phyloP scores from a whole-genome alignment of 2,329 filamentous ascomycete species.

The Pestalotiopsis sp. region DNA sequence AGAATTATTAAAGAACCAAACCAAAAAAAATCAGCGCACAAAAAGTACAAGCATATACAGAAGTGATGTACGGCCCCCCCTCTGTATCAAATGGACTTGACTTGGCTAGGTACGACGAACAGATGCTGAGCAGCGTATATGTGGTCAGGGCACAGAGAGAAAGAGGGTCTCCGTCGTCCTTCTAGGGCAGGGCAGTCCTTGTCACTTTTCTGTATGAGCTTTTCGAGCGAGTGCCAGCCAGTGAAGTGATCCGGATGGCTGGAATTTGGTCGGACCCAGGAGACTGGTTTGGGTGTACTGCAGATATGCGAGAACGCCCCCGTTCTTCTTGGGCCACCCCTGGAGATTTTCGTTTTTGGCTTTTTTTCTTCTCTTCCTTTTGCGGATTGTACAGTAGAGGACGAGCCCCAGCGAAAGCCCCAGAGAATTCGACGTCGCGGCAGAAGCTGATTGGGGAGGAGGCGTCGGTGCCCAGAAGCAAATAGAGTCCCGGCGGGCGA shows the following conservation, averaged over 20 bases:
- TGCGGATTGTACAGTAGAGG: neutral
- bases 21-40: neutral
- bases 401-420: neutral
- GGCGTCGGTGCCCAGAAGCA: neutral
- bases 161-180: neutral
- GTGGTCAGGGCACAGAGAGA: neutral
- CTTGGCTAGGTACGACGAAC: neutral
- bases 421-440: neutral
- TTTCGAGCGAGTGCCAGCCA: neutral
- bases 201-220: neutral
- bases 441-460: neutral
- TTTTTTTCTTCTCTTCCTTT: neutral
- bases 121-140: neutral
- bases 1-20: neutral
- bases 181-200: neutral
- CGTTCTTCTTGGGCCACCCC: neutral
- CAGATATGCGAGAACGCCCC: constrained; percentile 11
- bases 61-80: neutral
- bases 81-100: neutral
- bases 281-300: constrained; percentile 13
- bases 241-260: constrained; percentile 8
- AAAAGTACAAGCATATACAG: neutral
- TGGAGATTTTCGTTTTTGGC: neutral
- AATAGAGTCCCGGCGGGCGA: neutral
- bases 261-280: constrained; percentile 9